Base-by-base conservation (phyloP, 768 basidiomycete genomes). In the Tephrocybe rancida region DNA sequence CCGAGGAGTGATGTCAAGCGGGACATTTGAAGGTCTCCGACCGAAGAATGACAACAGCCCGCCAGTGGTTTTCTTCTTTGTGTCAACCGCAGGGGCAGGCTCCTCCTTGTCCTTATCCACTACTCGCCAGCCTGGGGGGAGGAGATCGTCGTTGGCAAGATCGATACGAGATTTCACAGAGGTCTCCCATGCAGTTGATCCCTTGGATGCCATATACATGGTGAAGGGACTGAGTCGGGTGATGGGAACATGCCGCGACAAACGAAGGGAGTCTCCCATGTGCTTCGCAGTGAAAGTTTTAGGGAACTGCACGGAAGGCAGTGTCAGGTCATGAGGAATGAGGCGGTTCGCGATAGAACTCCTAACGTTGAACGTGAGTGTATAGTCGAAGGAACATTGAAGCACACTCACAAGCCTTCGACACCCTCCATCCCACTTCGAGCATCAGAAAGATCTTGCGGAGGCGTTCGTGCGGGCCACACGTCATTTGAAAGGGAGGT, bases 41-140 rank as follows among this genome's bases (percentile, higher is more conserved):
- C 80, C 80, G 74, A 87, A 88, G 66, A 92, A 89, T 5, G 90
- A 90, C 32, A 92, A 73, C n/a, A 92, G 63, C 9, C 87, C 79
- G 6, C 82, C 74, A 21, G 69, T 68, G 13, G 75, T 38, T 64
- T 81, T 88, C 68, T 80, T 87, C 51, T 76, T 76, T n/a, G 67
- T 64, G 19, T 80, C 80, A 8, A 66, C 52, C n/a, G 49, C 29
- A 8, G 65, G 43, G 54, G 57, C 46, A 52, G 68, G 48, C 37
- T 77, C 66, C n/a, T 73, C 67, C 35, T 70, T 65, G 24, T 80
- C 76, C 55, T 83, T 83, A 50, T 87, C 83, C 11, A 89, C 68
- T 27, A 89, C 80, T 55, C 85, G 76, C 90, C 90, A 90, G 4
- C 89, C 90, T 14, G 77, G 68, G n/a, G 85, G 88, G 6, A 84